These are phyloP conservation scores for Lipomyces kockii DNA, from an alignment of 805 yeast species.

Conservation along the genomic window DNA sequence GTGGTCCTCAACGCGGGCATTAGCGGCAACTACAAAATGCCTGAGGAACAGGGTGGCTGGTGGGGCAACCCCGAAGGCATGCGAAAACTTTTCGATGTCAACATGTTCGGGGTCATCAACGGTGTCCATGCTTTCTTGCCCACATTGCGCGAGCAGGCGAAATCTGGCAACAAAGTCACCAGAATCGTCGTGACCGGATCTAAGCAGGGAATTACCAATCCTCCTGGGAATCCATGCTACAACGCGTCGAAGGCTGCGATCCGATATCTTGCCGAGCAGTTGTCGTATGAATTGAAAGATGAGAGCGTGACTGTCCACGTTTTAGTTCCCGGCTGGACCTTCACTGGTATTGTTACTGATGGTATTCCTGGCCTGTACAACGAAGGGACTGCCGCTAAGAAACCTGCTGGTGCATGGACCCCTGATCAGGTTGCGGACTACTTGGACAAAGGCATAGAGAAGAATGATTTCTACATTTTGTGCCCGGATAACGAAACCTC, in stretches of 20 bases:
- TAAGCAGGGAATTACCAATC: slow-evolving; percentile 44
- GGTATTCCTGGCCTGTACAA: slow-evolving; percentile 30
- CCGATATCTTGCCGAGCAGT: slow-evolving; percentile 48
- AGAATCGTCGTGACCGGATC: slow-evolving; percentile 40
- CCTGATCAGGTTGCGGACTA: slow-evolving; percentile 41
- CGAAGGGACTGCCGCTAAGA: slow-evolving; percentile 20
- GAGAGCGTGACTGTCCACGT: slow-evolving; percentile 37
- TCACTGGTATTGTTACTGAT: slow-evolving; percentile 36
- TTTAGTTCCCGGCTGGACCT: slow-evolving; percentile 42
- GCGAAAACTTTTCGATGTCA: slow-evolving; percentile 37
- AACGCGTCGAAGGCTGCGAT: slow-evolving; percentile 64
- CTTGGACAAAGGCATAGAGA: slow-evolving; percentile 35
- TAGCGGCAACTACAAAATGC: slow-evolving; percentile 30
- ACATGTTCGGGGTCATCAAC: slow-evolving; percentile 41
- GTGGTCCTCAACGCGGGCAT: slow-evolving; percentile 42
- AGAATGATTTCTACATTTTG: slow-evolving; percentile 38
- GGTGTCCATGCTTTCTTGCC: slow-evolving; percentile 40
- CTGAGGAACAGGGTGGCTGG: slow-evolving; percentile 31
- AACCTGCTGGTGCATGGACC: slow-evolving; percentile 42
- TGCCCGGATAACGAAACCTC: slow-evolving; percentile 42
- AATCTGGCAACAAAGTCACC: slow-evolving; percentile 15
- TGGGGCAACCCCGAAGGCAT: slow-evolving; percentile 38
- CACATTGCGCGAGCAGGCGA: slow-evolving; percentile 30
- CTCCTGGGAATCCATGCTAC: slow-evolving; percentile 61
- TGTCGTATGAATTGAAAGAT: slow-evolving; percentile 38